phyloP scores from a whole-genome alignment of 2,329 filamentous ascomycete genomes.

The Colletotrichum theobromicola region DNA sequence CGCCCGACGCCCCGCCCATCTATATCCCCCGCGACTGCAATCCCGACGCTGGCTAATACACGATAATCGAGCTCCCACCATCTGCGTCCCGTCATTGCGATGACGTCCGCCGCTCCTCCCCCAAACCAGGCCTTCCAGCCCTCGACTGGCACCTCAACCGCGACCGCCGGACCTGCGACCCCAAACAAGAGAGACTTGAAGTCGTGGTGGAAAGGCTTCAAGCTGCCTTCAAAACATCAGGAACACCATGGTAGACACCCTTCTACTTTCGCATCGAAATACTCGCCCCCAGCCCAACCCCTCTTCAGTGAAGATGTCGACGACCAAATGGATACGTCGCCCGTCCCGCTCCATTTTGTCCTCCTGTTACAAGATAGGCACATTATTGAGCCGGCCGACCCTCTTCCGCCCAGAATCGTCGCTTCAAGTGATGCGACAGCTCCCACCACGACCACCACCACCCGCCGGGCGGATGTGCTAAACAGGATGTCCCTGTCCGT shows the following conservation, averaged over 20 bases:
- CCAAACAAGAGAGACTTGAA: conserved; percentile 87
- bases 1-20: background rate
- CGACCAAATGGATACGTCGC: conserved; percentile 5
- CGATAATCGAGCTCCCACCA: conserved; percentile 19
- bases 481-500: conserved; percentile 19
- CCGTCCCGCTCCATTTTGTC: conserved; percentile 5
- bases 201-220: conserved; percentile 98
- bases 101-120: conserved; percentile 32
- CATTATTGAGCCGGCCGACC: background rate
- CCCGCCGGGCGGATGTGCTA: background rate
- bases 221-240: conserved; percentile 66
- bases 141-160: conserved; percentile 8
- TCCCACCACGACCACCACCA: background rate
- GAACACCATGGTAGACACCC: conserved; percentile 61
- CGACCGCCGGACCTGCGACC: conserved; percentile 57
- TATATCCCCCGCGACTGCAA: background rate
- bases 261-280: conserved; percentile 24
- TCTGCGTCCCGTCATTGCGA: conserved; percentile 31
- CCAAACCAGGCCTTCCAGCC: conserved; percentile 22
- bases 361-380: conserved; percentile 19
- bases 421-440: conserved; percentile 23
- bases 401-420: background rate
- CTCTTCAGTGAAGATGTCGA: conserved; percentile 22
- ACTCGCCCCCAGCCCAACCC: background rate
- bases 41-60: conserved; percentile 6